These are phyloP conservation scores for Sicyos edulis DNA, from an alignment of 306 rosid species.

Conservation along the genomic window DNA sequence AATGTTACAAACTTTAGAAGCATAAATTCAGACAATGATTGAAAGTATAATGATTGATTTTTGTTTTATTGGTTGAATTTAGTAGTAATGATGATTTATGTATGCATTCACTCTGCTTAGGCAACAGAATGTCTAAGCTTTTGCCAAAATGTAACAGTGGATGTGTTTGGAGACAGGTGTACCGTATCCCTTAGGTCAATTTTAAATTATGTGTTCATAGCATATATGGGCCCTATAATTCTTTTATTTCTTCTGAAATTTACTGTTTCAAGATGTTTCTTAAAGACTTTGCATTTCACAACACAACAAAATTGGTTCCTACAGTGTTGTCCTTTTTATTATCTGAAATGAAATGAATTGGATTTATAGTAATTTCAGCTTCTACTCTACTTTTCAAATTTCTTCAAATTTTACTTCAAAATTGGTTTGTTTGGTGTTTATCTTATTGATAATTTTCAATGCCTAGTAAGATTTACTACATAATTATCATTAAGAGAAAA, in stretches of 20 bases:
- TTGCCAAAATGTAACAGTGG: background rate
- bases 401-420: too few relatives aligned
- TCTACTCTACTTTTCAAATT: background rate
- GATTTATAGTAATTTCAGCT: too few relatives aligned
- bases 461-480: too few relatives aligned
- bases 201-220: background rate
- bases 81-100: conserved; percentile 3
- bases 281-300: background rate
- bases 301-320: background rate
- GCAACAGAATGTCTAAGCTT: background rate
- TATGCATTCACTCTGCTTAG: background rate
- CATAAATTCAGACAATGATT: background rate
- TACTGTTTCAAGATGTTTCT: background rate
- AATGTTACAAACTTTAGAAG: background rate
- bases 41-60: background rate
- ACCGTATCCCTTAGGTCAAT: background rate
- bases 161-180: background rate
- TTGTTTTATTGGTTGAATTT: conserved; percentile 3
- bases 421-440: too few relatives aligned
- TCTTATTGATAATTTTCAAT: too few relatives aligned
- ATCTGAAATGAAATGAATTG: background rate
- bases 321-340: background rate
- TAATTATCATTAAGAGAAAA: too few relatives aligned
- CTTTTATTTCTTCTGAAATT: background rate
- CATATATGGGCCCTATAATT: background rate